phyloP scores from a whole-genome alignment of 768 basidiomycete species.

The Leucocoprinus sp. region DNA sequence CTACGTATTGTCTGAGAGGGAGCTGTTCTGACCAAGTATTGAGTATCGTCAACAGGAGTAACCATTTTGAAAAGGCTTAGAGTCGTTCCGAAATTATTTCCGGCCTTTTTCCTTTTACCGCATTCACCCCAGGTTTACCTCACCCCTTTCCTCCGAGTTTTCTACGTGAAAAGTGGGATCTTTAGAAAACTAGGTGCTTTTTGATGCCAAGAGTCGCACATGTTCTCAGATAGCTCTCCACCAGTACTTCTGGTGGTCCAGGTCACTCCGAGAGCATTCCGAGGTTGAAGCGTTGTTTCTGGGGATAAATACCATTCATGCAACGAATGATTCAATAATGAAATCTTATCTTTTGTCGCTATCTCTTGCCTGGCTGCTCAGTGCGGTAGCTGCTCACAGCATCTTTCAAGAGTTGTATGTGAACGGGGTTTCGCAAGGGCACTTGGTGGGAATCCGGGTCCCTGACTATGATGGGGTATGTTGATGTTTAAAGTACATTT shows the following conservation, averaged over 20 bases:
- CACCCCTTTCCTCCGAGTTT: background rate
- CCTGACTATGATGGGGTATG: constrained; percentile 37
- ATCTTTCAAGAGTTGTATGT: constrained; percentile 51
- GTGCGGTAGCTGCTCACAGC: constrained; percentile 36
- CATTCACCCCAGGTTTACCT: background rate
- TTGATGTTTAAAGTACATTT: background rate
- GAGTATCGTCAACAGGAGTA: background rate
- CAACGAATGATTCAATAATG: background rate
- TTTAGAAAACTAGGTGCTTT: no score
- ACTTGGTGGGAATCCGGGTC: constrained; percentile 31
- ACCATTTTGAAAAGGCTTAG: background rate
- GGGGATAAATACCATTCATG: background rate
- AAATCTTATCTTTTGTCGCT: background rate
- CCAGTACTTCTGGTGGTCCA: background rate
- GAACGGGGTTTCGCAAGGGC: constrained; percentile 41
- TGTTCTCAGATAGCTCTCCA: background rate
- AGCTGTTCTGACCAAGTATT: no score
- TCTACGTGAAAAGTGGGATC: background rate
- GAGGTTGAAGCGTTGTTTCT: background rate
- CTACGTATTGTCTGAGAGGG: no score
- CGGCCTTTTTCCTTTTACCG: background rate
- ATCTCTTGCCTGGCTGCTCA: background rate
- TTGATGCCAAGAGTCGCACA: background rate
- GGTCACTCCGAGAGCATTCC: background rate
- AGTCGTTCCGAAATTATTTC: background rate